Conservation (phyloP, 441 rosid genomes). For the Mallotus repandus region DNA sequence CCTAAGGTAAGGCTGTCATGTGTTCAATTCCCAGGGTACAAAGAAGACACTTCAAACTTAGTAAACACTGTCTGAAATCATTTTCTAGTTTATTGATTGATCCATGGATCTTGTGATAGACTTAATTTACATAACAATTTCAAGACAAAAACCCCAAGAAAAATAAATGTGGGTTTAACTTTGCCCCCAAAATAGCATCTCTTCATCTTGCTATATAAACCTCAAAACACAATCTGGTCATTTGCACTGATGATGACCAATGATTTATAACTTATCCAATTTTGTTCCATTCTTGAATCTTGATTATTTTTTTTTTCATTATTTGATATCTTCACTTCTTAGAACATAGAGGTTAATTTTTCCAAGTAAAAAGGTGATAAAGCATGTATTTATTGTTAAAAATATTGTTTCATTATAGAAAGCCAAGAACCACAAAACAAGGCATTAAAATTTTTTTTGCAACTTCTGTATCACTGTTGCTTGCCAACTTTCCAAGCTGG, state of each 20-base stretch:
- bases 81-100: background rate
- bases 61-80: no score
- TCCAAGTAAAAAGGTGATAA: background rate
- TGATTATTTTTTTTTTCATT: background rate
- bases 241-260: no score
- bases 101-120: background rate
- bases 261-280: no score
- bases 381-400: no score
- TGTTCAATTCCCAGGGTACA: no score
- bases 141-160: background rate
- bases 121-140: background rate
- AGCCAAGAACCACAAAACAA: background rate
- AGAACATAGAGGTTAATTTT: background rate
- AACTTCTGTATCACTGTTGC: background rate
- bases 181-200: background rate
- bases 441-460: background rate
- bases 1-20: no score
- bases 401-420: background rate
- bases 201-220: background rate
- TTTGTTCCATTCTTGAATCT: background rate
- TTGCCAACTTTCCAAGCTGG: background rate
- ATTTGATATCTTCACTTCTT: background rate
- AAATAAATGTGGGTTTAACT: background rate
- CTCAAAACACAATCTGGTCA: no score
- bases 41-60: no score